Evolutionary conservation across 371 early-diverging fungal species (phyloP), one percentile per base, ranked within the genome.

Genomic region (Funneliformis caledonium): DNA sequence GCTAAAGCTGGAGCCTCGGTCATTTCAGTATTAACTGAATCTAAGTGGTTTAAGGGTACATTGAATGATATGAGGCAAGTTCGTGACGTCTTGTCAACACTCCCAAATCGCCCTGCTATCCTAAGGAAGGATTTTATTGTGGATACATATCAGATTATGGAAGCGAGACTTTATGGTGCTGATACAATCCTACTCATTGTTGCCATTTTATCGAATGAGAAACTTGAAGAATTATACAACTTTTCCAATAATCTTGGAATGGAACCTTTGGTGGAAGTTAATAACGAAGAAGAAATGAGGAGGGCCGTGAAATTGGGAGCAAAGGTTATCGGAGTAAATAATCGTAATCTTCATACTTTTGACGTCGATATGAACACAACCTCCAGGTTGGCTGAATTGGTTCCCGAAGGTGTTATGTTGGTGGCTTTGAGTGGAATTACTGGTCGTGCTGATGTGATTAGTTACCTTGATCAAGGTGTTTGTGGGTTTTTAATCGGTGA

Each of bases 221-320:
- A 88, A 33, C 84, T 96, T 68, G 82, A 81, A 45, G 88, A 92
- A 5, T 88, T 97, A 10, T 88, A 97, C 83, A 85, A 83, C 9
- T 94, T 93, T 81, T 85, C 97, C 3, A 89, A 94, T 12, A 78
- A 83, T 9, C 87, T 97, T 10, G 96, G 96, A 2, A 98, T 99
- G 94, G 98, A 98, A 85, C 97, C 99, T n/a, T 86, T 99, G 79
- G 98, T 98, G 1, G 99, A 99, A 86, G 98, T 99, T 56, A 97
- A 97, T 84, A 95, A 93, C 82, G 90, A 85, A 12, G 92, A 89
- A 47, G 98, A 99, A 87, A 96, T 97, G 97, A 84, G 89, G 47
- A 88, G 91, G 52, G 99, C 99, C 0, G 84, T 96, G 50, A 90
- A 89, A 16, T 83, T 93, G 4, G 97, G 96, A 0, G 91, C 99